A percentile compares a stretch with the other conserved stretches of the same genome.
These are phyloP conservation scores for Amniculicola lignicola DNA, from an alignment of 495 filamentous ascomycete genomes.

Conservation along the genomic window DNA sequence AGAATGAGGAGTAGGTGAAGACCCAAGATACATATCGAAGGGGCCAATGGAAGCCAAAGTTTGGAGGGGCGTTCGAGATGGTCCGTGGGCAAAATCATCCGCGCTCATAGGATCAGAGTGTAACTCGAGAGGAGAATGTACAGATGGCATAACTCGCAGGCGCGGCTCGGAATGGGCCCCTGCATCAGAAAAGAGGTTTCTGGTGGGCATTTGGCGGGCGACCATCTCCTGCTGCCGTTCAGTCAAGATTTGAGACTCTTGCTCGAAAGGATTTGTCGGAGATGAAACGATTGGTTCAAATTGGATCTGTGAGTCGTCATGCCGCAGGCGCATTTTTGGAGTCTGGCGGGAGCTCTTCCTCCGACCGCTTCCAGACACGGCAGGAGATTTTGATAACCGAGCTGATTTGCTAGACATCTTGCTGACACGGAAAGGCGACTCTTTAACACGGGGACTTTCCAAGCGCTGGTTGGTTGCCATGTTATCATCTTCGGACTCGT, in stretches of 20 bases:
- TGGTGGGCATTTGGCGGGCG: slow-evolving; percentile 60
- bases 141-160: not conserved
- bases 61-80: slow-evolving; percentile 40
- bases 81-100: slow-evolving; percentile 28
- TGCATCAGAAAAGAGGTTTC: slow-evolving; percentile 69
- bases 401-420: not conserved
- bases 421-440: slow-evolving; percentile 4
- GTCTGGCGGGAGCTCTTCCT: slow-evolving; percentile 13
- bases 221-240: slow-evolving; percentile 70
- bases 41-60: slow-evolving; percentile 13
- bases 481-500: slow-evolving; percentile 16
- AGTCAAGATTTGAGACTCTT: slow-evolving; percentile 67
- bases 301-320: slow-evolving; percentile 75
- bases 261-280: slow-evolving; percentile 40
- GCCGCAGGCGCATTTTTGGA: slow-evolving; percentile 38
- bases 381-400: slow-evolving; percentile 14
- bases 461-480: not conserved
- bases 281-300: slow-evolving; percentile 66
- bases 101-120: slow-evolving; percentile 16
- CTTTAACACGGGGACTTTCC: slow-evolving; percentile 2
- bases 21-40: slow-evolving; percentile 63
- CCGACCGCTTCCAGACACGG: not conserved
- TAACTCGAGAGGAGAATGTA: slow-evolving; percentile 3
- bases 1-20: slow-evolving; percentile 70
- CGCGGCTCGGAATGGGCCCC: slow-evolving; percentile 52